Conservation (phyloP, 2,329 filamentous ascomycete genomes). For the Phaeophleospora eucalypticola region DNA sequence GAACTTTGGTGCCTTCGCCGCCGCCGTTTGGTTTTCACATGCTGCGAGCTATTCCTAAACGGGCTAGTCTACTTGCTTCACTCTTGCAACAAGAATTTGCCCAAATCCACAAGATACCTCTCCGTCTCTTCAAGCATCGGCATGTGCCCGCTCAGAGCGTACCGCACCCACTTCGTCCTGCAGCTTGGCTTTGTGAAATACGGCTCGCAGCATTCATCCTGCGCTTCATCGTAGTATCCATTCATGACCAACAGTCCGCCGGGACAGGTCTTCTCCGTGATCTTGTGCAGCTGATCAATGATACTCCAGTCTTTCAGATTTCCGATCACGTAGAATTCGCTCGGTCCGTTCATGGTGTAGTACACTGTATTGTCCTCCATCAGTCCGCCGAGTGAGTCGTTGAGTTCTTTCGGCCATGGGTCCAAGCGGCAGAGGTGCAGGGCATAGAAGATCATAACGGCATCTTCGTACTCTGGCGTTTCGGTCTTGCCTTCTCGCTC, state of each 20-base stretch:
- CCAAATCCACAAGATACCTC: constrained; percentile 30
- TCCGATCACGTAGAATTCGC: constrained; percentile 34
- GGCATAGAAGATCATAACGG: constrained; percentile 26
- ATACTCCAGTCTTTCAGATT: constrained; percentile 37
- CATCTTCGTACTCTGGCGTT: constrained; percentile 27
- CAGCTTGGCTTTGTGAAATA: constrained; percentile 34
- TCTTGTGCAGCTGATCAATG: constrained; percentile 32
- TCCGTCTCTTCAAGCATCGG: constrained; percentile 38
- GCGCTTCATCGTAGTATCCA: constrained; percentile 37
- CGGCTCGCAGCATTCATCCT: constrained; percentile 32
- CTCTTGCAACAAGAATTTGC: constrained; percentile 31
- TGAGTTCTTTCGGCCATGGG: constrained; percentile 27
- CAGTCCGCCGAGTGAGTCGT: constrained; percentile 23
- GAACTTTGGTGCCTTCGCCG: no score
- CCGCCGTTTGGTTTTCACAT: no score
- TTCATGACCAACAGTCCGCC: constrained; percentile 36
- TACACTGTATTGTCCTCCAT: constrained; percentile 33
- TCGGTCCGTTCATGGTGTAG: constrained; percentile 27
- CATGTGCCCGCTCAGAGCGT: constrained; percentile 28
- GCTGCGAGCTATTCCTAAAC: no score
- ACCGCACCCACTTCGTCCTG: constrained; percentile 39
- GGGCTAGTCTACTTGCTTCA: no score
- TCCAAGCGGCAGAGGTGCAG: constrained; percentile 26
- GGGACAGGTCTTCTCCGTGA: constrained; percentile 32
- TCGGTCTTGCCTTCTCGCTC: constrained; percentile 25